Percentiles rank a stretch among this genome's conserved stretches.
Evolutionary conservation across 2,329 filamentous ascomycete genomes (phyloP).

Genomic region (Penicillium sp.): DNA sequence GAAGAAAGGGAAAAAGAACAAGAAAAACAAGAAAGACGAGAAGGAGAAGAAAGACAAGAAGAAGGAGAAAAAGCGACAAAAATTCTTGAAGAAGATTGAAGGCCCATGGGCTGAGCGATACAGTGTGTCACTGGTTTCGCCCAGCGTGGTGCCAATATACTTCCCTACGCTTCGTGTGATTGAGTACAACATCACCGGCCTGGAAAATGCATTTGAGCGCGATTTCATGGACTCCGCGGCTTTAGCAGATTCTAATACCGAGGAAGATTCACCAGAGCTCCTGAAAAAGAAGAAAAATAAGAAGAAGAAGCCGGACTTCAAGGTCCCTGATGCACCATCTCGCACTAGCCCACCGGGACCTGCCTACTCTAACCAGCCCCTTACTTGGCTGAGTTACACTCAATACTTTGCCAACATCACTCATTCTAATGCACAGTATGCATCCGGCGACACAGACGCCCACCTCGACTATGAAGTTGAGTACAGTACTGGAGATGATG

Average conservation of each 20-base stretch:
- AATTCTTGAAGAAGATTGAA: slow-evolving; percentile 67
- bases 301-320: slow-evolving; percentile 55
- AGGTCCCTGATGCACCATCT: slow-evolving; percentile 70
- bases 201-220: slow-evolving; percentile 56
- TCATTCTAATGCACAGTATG: slow-evolving; percentile 73
- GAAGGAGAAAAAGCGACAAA: slow-evolving; percentile 51
- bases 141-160: slow-evolving; percentile 90
- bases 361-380: slow-evolving; percentile 80
- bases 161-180: slow-evolving; percentile 87
- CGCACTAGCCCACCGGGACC: slow-evolving; percentile 76
- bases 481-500: slow-evolving; percentile 77
- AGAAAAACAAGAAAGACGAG: slow-evolving; percentile 47
- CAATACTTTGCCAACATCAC: slow-evolving; percentile 98
- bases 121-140: slow-evolving; percentile 74
- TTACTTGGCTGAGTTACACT: slow-evolving; percentile 76
- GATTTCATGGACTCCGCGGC: slow-evolving; percentile 14
- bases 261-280: neutral
- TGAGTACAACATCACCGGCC: slow-evolving; percentile 85
- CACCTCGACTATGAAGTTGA: slow-evolving; percentile 75
- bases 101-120: slow-evolving; percentile 84
- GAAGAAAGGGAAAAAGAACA: slow-evolving; percentile 43
- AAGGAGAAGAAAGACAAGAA: slow-evolving; percentile 50
- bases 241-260: neutral
- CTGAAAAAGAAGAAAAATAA: slow-evolving; percentile 42
- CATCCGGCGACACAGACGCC: slow-evolving; percentile 53